Evolutionary conservation across 2,329 filamentous ascomycete species (phyloP).

Genomic region (Incumbomyces delicatus): DNA sequence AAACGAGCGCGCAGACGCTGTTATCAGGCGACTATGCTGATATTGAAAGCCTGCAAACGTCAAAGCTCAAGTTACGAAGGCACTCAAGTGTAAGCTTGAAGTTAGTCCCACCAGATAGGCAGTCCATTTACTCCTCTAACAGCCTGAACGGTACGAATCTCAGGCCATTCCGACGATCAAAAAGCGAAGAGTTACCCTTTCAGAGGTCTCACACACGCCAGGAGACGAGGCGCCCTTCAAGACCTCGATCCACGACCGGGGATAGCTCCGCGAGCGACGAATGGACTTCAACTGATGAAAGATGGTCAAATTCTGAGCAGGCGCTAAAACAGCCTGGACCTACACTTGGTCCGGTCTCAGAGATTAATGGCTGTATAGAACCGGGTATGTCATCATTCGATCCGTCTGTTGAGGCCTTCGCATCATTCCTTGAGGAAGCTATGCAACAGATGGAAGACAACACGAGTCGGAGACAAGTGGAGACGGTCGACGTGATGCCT

Average conservation of each 20-base stretch:
- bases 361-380: no score
- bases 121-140: not conserved
- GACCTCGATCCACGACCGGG: not conserved
- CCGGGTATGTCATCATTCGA: no score
- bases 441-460: no score
- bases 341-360: no score
- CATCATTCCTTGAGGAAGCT: no score
- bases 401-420: no score
- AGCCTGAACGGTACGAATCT: not conserved
- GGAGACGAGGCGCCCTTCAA: constrained; percentile 9
- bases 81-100: not conserved
- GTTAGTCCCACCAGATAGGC: not conserved
- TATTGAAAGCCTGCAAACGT: constrained; percentile 15
- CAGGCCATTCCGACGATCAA: constrained; percentile 9
- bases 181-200: constrained; percentile 13
- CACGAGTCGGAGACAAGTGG: no score
- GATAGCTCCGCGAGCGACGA: not conserved
- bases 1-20: constrained; percentile 6
- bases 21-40: constrained; percentile 18
- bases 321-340: no score
- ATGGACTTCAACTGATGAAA: not conserved
- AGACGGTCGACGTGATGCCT: no score
- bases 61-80: constrained; percentile 11
- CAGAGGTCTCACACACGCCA: constrained; percentile 13
- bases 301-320: no score